Base-by-base conservation (phyloP, 768 basidiomycete genomes). In the Mrakia blollopis region DNA sequence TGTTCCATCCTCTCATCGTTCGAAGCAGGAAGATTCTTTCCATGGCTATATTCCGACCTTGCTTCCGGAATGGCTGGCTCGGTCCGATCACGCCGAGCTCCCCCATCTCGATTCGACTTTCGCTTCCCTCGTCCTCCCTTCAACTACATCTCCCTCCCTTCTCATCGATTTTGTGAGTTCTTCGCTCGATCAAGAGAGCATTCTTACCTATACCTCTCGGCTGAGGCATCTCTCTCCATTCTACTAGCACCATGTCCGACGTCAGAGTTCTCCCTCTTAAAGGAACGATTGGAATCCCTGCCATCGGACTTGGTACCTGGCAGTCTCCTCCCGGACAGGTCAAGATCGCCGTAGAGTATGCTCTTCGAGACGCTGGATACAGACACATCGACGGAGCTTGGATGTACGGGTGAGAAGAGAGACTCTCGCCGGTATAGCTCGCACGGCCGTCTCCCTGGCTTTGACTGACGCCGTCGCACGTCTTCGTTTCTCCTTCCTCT, bases 341-440 rank as follows among this genome's bases (percentile, higher is more conserved):
- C 77, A 88, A 88, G 80, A 83, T 87, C 47, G 92, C 93, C 28
- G 92, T 94, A 72, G 87, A 89, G 80, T 86, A 85, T 80, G 92
- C 93, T 0, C 84, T 94, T 79, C 89, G 86, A 83, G 85, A 85
- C n/a, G 54, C 54, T 67, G 93, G 92, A 3, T 94, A 94, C 86
- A 83, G 85, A 11, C 87, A 87, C 79, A 83, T 88, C 61, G 87
- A 88, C 80, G 41, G 87, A 25, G 91, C 90, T 57, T 91, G 90
- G 90, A 85, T 86, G 65, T 92, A 92, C 90, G 74, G 44, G 44
- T 47, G 13, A 47, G 44, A 47, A 91, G 16, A 28, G 9, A 79
- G 10, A 23, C 39, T 30, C 60, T 60, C 28, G 28, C 25, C 57
- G 23, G 1, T 54, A 16, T 23, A 4, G 21, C 54, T 16, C 50